Base-by-base conservation (phyloP, 1,139 yeast genomes). In the Candida tropicalis region DNA sequence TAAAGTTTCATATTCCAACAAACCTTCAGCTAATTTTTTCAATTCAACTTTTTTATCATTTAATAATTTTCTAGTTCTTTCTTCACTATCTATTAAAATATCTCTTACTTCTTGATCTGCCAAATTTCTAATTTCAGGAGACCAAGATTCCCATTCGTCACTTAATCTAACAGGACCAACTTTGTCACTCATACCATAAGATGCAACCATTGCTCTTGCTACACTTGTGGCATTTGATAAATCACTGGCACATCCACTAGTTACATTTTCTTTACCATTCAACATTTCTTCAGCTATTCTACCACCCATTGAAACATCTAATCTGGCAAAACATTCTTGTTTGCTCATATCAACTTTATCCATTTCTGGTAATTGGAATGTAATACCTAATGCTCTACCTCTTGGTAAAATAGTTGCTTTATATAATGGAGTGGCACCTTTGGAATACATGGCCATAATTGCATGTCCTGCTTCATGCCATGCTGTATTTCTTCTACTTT, bases 401-500 rank as follows among this genome's bases (percentile, higher is more conserved):
- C 99, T 81, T 38, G 99, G 99, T 50, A 93, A 75, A 53, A 93
- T 91, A 0, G 99, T 95, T 2, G 98, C 99, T 67, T 93, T 93
- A 69, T 95, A 95, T 47, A 95, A 75, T 3, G 97, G 91, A 5
- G 97, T 90, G 8, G 99, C 98, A n/a, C 96, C 97, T 9, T 84
- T 83, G 9, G 97, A 88, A 65, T 79, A 93, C 81, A 93, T 78
- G 5, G 99, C 98, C 88, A 91, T 89, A 47, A 93, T 88, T 4
- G 99, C 99, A 68, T 93, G 99, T 2, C 99, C 99, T 8, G 99
- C 99, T 70, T 93, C 99, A 67, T 93, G 99, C 65, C 84, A 95
- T 2, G 99, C 99, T 15, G 99, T 95, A 55, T 93, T 91, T 55
- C 79, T 81, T 64, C 98, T 81, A 0, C 96, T 81, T 54, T 93